Percentiles rank a stretch among this genome's conserved stretches.
These are phyloP conservation scores for Sambucus nigra DNA, from an alignment of 129 eudicot species.

Conservation along the genomic window DNA sequence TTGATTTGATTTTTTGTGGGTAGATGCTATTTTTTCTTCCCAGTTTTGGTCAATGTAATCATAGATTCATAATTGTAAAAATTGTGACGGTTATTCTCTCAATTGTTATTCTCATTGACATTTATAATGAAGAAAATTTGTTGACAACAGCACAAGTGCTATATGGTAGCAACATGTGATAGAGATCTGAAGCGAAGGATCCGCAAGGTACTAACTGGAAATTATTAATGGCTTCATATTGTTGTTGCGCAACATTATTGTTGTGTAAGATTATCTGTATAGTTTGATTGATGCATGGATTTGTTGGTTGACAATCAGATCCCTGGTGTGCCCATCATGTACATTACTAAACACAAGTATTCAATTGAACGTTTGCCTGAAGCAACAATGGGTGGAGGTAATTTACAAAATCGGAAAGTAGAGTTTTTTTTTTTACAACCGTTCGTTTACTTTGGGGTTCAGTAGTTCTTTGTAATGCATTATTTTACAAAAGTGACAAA, in stretches of 20 bases:
- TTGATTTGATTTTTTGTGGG: no score
- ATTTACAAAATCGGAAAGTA: not conserved
- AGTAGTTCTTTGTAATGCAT: not conserved
- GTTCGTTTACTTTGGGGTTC: not conserved
- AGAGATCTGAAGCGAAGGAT: constrained; percentile 91
- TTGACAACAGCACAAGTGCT: constrained; percentile 84
- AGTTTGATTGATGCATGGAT: not conserved
- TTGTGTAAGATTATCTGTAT: not conserved
- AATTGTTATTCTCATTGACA: not conserved
- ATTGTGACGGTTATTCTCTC: not conserved
- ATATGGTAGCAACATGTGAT: constrained; percentile 98
- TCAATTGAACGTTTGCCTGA: constrained; percentile 92
- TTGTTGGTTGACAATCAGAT: constrained; percentile 30
- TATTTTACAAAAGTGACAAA: not conserved
- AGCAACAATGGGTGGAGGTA: constrained; percentile 99
- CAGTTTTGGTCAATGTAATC: not conserved
- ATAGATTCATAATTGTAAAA: not conserved
- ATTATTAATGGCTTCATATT: not conserved
- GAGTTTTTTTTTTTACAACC: not conserved
- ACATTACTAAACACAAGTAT: constrained; percentile 75
- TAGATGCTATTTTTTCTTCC: not conserved
- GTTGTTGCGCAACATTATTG: no score
- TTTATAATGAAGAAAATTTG: not conserved
- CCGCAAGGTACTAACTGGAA: constrained; percentile 50
- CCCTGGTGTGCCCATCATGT: constrained; percentile 99